phyloP scores from a whole-genome alignment of 2,329 filamentous ascomycete species.

The Basipetospora chlamydospora region DNA sequence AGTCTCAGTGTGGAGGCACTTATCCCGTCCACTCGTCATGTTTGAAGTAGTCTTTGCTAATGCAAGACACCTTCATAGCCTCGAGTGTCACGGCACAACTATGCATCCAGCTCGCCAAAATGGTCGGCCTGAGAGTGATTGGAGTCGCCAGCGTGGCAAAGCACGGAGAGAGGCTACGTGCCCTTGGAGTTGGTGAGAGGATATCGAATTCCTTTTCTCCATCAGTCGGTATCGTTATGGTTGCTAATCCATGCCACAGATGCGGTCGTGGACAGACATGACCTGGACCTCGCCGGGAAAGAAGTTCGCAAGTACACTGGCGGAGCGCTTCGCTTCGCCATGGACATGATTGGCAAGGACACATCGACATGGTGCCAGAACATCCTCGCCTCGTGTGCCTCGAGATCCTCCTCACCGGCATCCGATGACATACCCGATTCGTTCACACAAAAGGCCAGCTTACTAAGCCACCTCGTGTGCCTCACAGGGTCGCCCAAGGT shows the following conservation, averaged over 20 bases:
- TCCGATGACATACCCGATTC: background rate
- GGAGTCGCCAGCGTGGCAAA: conserved; percentile 52
- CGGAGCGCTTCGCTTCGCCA: conserved; percentile 46
- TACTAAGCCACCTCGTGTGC: conserved; percentile 43
- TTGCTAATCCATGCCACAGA: conserved; percentile 42
- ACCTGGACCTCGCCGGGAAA: conserved; percentile 48
- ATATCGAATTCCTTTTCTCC: too few species aligned
- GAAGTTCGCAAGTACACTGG: conserved; percentile 46
- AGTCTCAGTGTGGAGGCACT: too few species aligned
- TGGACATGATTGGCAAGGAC: conserved; percentile 54
- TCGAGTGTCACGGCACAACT: conserved; percentile 43
- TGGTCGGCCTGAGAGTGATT: conserved; percentile 50
- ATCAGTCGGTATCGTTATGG: too few species aligned
- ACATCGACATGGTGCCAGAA: conserved; percentile 28
- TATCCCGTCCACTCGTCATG: too few species aligned
- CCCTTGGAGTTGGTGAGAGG: conserved; percentile 3
- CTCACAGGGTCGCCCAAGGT: conserved; percentile 53
- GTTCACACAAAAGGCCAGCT: background rate
- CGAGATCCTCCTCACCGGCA: conserved; percentile 6
- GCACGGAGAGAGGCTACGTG: conserved; percentile 31
- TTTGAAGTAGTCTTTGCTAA: too few species aligned
- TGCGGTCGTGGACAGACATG: conserved; percentile 53
- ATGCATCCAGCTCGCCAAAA: conserved; percentile 51
- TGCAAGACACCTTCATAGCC: background rate
- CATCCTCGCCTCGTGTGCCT: conserved; percentile 2